These are phyloP conservation scores for Boehmeria nivea DNA, from an alignment of 306 rosid genomes.

Conservation along the genomic window DNA sequence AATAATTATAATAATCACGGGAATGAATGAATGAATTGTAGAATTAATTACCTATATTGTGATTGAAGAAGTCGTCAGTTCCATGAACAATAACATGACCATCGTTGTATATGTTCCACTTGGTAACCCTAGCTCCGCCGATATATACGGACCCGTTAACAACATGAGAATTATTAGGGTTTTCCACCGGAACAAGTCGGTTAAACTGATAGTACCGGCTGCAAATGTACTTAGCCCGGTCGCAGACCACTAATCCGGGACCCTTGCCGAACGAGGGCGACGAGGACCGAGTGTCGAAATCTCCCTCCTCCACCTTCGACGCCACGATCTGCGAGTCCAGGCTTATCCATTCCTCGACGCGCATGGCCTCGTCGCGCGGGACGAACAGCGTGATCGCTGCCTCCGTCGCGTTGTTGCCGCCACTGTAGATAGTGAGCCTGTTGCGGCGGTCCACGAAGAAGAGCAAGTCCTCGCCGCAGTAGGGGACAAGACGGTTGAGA, in stretches of 20 bases:
- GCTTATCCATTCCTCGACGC: not conserved
- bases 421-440: no score
- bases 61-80: constrained; percentile 1
- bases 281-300: not conserved
- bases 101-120: not conserved
- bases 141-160: not conserved
- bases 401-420: not conserved
- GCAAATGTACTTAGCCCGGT: no score
- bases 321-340: not conserved
- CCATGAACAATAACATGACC: constrained; percentile 1
- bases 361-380: not conserved
- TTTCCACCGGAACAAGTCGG: not conserved
- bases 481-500: no score
- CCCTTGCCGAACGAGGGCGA: not conserved
- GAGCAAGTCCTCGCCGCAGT: no score
- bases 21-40: no score
- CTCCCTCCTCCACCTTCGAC: not conserved
- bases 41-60: not conserved
- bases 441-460: no score
- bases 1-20: no score
- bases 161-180: not conserved
- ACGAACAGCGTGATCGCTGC: not conserved
- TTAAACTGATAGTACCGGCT: no score
- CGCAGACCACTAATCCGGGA: not conserved
- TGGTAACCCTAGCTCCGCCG: not conserved